Evolutionary conservation across 257 asterid genomes (phyloP).

Genomic region (Perilla frutescens): DNA sequence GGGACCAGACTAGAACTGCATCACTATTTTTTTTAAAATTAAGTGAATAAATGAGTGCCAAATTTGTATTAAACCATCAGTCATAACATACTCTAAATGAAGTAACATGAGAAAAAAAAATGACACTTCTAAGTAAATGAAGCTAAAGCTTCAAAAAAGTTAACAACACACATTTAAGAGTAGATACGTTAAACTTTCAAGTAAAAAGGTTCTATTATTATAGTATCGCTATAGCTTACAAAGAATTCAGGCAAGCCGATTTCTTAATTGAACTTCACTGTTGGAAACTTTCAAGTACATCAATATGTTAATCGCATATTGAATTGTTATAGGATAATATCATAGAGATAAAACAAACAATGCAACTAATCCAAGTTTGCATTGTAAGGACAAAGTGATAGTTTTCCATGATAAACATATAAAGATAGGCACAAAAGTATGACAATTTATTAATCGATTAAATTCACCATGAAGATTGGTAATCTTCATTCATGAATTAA

Average conservation of each 20-base stretch:
- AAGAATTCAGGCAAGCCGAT: background rate
- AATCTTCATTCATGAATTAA: background rate
- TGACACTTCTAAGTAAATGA: background rate
- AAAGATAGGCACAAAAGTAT: slow-evolving; percentile 7
- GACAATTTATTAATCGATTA: slow-evolving; percentile 6
- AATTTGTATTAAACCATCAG: background rate
- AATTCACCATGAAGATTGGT: slow-evolving; percentile 8
- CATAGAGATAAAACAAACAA: background rate
- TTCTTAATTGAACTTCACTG: background rate
- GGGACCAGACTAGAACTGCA: background rate
- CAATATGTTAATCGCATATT: background rate
- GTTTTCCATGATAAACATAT: slow-evolving; percentile 3
- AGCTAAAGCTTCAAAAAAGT: background rate
- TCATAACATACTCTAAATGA: slow-evolving; percentile 5
- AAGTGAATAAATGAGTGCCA: background rate
- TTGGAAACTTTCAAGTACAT: background rate
- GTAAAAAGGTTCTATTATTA: background rate
- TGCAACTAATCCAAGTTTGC: background rate
- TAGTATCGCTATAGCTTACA: background rate
- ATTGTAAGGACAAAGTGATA: background rate
- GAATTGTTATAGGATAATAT: slow-evolving; percentile 6
- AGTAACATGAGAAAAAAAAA: background rate
- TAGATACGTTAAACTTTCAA: background rate
- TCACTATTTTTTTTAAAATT: background rate
- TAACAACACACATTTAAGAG: background rate